Percentiles rank a stretch among this genome's conserved stretches.
These are phyloP conservation scores for Oxyria digyna DNA, from an alignment of 148 eudicot species.

Conservation along the genomic window DNA sequence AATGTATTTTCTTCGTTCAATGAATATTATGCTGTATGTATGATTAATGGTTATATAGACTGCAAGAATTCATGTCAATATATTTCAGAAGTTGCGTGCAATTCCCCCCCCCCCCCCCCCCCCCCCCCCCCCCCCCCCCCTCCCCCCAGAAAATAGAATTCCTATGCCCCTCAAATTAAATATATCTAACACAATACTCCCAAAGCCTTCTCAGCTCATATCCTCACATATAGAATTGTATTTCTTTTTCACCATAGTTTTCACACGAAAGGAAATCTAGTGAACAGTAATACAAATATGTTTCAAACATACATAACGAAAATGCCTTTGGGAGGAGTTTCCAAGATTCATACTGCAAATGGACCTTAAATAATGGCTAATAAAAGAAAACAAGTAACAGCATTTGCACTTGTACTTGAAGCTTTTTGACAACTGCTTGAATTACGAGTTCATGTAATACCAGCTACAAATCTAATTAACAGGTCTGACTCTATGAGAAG, in stretches of 20 bases:
- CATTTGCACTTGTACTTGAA: too few relatives aligned
- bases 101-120: too few relatives aligned
- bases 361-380: background rate
- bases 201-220: too few relatives aligned
- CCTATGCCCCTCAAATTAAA: too few relatives aligned
- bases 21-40: background rate
- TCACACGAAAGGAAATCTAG: too few relatives aligned
- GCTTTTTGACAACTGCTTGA: background rate
- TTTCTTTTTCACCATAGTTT: background rate
- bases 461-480: background rate
- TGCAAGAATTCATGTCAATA: background rate
- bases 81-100: too few relatives aligned
- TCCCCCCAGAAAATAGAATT: too few relatives aligned
- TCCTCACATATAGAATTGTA: too few relatives aligned
- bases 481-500: background rate
- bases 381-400: too few relatives aligned
- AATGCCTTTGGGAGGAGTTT: background rate
- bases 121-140: too few relatives aligned
- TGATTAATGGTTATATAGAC: background rate
- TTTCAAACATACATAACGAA: background rate
- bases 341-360: too few relatives aligned
- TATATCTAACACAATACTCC: too few relatives aligned
- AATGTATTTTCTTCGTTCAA: background rate
- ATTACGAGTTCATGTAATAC: background rate
- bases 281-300: background rate